phyloP scores from a whole-genome alignment of 1,284 basidiomycete species.

The Cronartium quercuum region DNA sequence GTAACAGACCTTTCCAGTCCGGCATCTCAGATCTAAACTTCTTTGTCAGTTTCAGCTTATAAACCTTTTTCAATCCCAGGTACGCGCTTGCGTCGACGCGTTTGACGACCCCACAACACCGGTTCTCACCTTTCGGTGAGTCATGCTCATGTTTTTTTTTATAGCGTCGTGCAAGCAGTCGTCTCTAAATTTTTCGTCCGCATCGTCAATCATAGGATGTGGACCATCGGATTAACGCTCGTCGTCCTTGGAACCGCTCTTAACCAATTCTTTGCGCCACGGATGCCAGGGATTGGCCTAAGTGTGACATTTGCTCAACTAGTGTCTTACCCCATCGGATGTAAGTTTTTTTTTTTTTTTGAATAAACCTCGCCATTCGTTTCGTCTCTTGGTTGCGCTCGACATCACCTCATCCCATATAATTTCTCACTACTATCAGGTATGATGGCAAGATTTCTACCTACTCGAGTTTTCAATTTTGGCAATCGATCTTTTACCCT shows the following conservation, averaged over 20 bases:
- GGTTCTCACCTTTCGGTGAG: neutral
- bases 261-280: constrained; percentile 1
- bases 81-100: neutral
- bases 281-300: neutral
- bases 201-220: neutral
- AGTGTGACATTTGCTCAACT: constrained; percentile 1
- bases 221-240: neutral
- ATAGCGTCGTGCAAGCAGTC: neutral
- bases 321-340: neutral
- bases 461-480: neutral
- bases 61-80: neutral
- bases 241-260: neutral
- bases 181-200: neutral
- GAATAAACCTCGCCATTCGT: too few species aligned
- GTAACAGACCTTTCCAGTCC: neutral
- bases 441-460: constrained; percentile 24
- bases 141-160: neutral
- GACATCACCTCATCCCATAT: neutral
- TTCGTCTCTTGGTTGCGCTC: neutral
- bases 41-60: too few species aligned
- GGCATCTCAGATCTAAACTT: neutral
- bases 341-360: constrained; percentile 1
- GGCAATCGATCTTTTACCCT: constrained; percentile 12
- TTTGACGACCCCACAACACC: neutral
- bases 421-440: too few species aligned